Evolutionary conservation across 1,284 basidiomycete species (phyloP).

Genomic region (Cutaneotrichosporon sp.): DNA sequence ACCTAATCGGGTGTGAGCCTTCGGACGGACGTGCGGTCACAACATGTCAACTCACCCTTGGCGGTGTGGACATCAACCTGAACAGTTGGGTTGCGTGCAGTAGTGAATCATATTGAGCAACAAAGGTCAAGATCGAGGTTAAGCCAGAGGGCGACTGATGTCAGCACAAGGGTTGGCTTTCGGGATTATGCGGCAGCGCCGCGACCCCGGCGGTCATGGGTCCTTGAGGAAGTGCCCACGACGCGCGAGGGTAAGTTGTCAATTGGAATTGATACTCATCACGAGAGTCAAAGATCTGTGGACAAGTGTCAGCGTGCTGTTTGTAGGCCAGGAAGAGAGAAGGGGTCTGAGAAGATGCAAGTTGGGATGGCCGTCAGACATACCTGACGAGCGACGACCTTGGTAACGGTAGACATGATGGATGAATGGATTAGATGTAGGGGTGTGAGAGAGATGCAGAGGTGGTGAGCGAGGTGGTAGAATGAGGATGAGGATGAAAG

Average conservation of each 20-base stretch:
- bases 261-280: conserved; percentile 51
- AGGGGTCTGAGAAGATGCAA: conserved; percentile 1
- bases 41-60: conserved; percentile 59
- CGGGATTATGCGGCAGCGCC: neutral
- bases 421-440: neutral
- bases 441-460: conserved; percentile 4
- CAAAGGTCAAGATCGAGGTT: neutral
- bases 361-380: too few species aligned
- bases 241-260: neutral
- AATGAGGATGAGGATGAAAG: conserved; percentile 1
- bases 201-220: neutral
- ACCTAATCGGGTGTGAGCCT: conserved; percentile 53
- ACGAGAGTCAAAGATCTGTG: conserved; percentile 94
- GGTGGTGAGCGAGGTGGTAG: too few species aligned
- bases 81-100: conserved; percentile 72
- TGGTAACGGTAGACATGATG: conserved; percentile 70
- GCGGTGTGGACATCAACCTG: conserved; percentile 87
- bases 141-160: conserved; percentile 11
- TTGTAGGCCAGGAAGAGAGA: too few species aligned
- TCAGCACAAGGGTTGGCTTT: conserved; percentile 17
- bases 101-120: conserved; percentile 19
- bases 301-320: conserved; percentile 6
- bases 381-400: conserved; percentile 83
- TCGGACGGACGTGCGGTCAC: neutral
- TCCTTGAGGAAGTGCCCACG: neutral